These are phyloP conservation scores for Gynochthodes officinalis DNA, from an alignment of 257 asterid genomes.

Conservation along the genomic window DNA sequence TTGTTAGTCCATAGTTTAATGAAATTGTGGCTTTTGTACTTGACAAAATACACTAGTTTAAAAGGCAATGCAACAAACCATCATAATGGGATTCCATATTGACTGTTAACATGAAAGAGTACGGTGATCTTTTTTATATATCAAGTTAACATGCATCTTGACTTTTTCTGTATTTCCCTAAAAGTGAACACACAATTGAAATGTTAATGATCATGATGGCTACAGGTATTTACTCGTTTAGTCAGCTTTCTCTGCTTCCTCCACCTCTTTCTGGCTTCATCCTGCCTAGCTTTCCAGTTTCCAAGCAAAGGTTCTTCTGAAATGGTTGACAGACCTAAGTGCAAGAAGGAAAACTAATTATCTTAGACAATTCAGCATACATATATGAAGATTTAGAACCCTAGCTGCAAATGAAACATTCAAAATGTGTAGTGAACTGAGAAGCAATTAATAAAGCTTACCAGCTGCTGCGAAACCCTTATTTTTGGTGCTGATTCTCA, in stretches of 20 bases:
- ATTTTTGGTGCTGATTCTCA: conserved; percentile 24
- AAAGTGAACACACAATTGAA: background rate
- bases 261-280: conserved; percentile 22
- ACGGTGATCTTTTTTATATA: too few relatives aligned
- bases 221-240: background rate
- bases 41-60: background rate
- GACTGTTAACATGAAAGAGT: too few relatives aligned
- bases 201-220: background rate
- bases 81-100: too few relatives aligned
- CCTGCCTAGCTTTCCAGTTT: conserved; percentile 35
- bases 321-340: conserved; percentile 46
- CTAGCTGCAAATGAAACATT: background rate
- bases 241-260: background rate
- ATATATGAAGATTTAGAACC: background rate
- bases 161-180: background rate
- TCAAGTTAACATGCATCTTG: too few relatives aligned
- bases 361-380: background rate
- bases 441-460: conserved; percentile 12
- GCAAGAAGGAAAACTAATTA: background rate
- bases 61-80: background rate
- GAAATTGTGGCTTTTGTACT: background rate
- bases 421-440: background rate
- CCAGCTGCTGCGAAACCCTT: conserved; percentile 36
- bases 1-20: background rate
- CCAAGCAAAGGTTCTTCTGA: conserved; percentile 46